These are phyloP conservation scores for Pichia sp. DNA, from an alignment of 1,139 yeast genomes.

Conservation along the genomic window DNA sequence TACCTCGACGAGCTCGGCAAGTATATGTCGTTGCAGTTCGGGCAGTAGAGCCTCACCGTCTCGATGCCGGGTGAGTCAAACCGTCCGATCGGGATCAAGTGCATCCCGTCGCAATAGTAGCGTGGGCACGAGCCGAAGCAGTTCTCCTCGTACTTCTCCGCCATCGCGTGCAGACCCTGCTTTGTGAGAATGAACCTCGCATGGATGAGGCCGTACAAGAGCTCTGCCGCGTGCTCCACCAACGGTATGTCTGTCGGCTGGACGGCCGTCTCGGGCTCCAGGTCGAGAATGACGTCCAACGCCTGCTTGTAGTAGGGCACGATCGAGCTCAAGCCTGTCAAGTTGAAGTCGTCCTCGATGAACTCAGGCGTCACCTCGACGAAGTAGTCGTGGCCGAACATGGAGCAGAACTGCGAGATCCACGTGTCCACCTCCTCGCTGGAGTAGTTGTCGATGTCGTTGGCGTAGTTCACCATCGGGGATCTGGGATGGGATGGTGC, in stretches of 20 bases:
- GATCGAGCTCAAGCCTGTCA: slow-evolving; percentile 80
- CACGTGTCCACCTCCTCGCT: slow-evolving; percentile 72
- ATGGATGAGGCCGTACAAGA: slow-evolving; percentile 88
- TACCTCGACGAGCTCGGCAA: slow-evolving; percentile 82
- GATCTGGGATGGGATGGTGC: too few species aligned
- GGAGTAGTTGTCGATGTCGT: slow-evolving; percentile 29
- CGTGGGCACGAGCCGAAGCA: slow-evolving; percentile 94
- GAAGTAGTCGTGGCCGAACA: slow-evolving; percentile 88
- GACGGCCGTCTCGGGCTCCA: slow-evolving; percentile 64
- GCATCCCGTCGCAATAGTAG: slow-evolving; percentile 87
- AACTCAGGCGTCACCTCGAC: slow-evolving; percentile 91
- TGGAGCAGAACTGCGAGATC: slow-evolving; percentile 84
- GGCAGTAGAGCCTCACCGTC: slow-evolving; percentile 88
- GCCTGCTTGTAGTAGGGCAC: slow-evolving; percentile 94
- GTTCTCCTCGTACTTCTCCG: slow-evolving; percentile 85
- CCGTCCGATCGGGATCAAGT: slow-evolving; percentile 85
- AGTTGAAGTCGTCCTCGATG: slow-evolving; percentile 92
- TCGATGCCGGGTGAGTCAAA: slow-evolving; percentile 89
- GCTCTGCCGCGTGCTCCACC: slow-evolving; percentile 85
- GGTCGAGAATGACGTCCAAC: slow-evolving; percentile 81
- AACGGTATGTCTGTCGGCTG: slow-evolving; percentile 68
- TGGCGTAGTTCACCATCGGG: slow-evolving; percentile 13
- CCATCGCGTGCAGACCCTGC: slow-evolving; percentile 90
- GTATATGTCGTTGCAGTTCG: slow-evolving; percentile 89
- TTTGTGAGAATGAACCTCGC: slow-evolving; percentile 87